These are phyloP conservation scores for Trichoderma gracile DNA, from an alignment of 2,329 filamentous ascomycete genomes.

Conservation along the genomic window DNA sequence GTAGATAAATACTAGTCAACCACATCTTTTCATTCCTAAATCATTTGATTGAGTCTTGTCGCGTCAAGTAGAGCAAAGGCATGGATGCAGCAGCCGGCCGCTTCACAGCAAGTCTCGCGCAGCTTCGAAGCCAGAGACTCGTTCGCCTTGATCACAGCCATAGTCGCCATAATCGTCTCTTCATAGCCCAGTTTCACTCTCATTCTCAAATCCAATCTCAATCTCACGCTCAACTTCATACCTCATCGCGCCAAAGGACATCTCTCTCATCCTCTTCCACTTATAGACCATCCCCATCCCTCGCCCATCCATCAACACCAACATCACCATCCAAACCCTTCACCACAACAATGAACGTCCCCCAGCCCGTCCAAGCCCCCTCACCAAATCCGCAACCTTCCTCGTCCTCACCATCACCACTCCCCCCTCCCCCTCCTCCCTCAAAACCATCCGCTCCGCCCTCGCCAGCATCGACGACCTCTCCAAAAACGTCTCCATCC, in stretches of 20 bases:
- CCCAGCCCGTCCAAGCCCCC: slow-evolving; percentile 45
- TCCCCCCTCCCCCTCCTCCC: slow-evolving; percentile 36
- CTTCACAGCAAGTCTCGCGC: background rate
- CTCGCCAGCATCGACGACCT: slow-evolving; percentile 48
- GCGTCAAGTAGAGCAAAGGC: background rate
- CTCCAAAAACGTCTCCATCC: slow-evolving; percentile 55
- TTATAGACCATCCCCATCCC: background rate
- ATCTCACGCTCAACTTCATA: background rate
- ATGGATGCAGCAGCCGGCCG: slow-evolving; percentile 8
- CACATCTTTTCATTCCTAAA: background rate
- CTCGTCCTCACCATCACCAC: slow-evolving; percentile 47
- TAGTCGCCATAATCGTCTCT: background rate
- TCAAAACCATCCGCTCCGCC: slow-evolving; percentile 45
- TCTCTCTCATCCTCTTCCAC: background rate
- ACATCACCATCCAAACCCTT: background rate
- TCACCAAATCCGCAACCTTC: slow-evolving; percentile 56
- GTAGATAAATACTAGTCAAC: slow-evolving; percentile 6
- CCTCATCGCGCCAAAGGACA: no score
- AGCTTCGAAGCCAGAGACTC: slow-evolving; percentile 11
- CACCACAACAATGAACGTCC: slow-evolving; percentile 11
- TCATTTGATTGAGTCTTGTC: background rate
- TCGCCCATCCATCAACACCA: background rate
- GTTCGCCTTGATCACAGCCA: background rate
- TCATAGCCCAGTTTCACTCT: background rate
- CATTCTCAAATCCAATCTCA: background rate